These are phyloP conservation scores for Quercus parvula DNA, from an alignment of 306 rosid genomes.

Conservation along the genomic window DNA sequence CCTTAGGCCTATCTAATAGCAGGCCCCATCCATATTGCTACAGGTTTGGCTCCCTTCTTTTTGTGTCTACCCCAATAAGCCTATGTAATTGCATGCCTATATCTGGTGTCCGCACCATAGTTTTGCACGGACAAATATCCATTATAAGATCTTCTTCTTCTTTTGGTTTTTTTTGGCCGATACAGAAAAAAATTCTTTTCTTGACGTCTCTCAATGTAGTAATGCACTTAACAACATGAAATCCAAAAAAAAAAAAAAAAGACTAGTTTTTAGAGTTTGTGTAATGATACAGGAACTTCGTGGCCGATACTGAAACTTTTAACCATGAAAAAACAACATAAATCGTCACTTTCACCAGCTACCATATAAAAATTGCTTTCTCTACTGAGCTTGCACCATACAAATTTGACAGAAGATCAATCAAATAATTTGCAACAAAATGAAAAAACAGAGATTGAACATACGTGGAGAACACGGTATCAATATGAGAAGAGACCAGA, in stretches of 20 bases:
- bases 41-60: no score
- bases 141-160: no score
- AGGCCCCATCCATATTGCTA: no score
- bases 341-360: background rate
- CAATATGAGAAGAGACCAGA: slow-evolving; percentile 94
- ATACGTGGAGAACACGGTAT: slow-evolving; percentile 89
- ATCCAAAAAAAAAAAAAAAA: background rate
- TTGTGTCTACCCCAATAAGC: no score
- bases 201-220: background rate
- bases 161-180: background rate
- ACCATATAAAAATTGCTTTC: background rate
- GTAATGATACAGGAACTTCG: background rate
- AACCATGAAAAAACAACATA: background rate
- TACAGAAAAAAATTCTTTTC: background rate
- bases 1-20: no score
- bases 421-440: background rate
- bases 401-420: background rate
- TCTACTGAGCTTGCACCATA: background rate
- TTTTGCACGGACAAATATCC: background rate
- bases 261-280: background rate
- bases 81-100: no score
- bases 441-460: slow-evolving; percentile 28
- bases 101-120: no score
- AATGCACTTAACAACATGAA: background rate
- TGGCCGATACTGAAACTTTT: background rate